phyloP scores from a whole-genome alignment of 164 flowering plant species.

The Liriodendron chinense region DNA sequence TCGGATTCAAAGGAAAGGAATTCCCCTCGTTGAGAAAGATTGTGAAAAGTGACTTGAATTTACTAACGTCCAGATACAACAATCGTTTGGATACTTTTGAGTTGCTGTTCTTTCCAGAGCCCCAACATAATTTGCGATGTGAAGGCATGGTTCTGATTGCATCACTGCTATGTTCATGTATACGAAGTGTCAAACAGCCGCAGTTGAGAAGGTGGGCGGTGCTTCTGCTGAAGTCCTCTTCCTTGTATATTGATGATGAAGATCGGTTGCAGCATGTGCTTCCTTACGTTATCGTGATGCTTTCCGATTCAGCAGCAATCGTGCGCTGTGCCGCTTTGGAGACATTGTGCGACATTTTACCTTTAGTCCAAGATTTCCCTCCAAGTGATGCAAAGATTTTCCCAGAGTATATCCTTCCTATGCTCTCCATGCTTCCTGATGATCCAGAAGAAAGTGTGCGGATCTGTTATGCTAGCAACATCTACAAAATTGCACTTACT shows the following conservation, averaged over 20 bases:
- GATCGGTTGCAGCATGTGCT: conserved; percentile 92
- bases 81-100: conserved; percentile 70
- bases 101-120: conserved; percentile 54
- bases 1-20: conserved; percentile 44
- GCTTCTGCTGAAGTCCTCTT: conserved; percentile 64
- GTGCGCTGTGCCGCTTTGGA: conserved; percentile 96
- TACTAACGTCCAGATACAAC: conserved; percentile 67
- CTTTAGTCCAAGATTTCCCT: conserved; percentile 88
- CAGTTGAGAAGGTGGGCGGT: conserved; percentile 82
- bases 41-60: conserved; percentile 48
- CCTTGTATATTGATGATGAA: conserved; percentile 88
- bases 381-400: conserved; percentile 99
- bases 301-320: conserved; percentile 92
- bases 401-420: conserved; percentile 95
- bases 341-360: conserved; percentile 82
- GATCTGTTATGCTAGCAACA: conserved; percentile 87
- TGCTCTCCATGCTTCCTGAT: conserved; percentile 99
- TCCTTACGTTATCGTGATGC: conserved; percentile 88
- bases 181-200: conserved; percentile 90
- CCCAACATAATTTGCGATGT: conserved; percentile 61
- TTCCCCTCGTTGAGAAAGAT: conserved; percentile 57
- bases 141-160: conserved; percentile 97
- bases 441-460: conserved; percentile 99
- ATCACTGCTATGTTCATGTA: conserved; percentile 87
- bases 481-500: conserved; percentile 85